A percentile compares a stretch with the other conserved stretches of the same genome.
phyloP scores from a whole-genome alignment of 1,139 yeast genomes.

The Meyerozyma smithsonii region DNA sequence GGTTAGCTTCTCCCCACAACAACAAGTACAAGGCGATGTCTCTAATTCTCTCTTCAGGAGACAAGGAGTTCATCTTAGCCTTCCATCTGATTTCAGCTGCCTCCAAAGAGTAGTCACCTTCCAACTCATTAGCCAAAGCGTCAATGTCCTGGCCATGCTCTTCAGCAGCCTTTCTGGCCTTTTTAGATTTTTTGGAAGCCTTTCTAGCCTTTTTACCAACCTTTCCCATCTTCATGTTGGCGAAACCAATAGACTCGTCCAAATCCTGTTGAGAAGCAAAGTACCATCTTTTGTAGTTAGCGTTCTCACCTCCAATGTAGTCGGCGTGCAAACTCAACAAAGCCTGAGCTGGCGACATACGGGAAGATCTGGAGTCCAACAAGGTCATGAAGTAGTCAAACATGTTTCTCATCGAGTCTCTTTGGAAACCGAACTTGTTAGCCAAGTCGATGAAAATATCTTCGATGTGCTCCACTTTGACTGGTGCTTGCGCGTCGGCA shows the following conservation, averaged over 20 bases:
- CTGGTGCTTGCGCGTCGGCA: slow-evolving; percentile 49
- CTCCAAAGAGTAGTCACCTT: slow-evolving; percentile 71
- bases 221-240: slow-evolving; percentile 71
- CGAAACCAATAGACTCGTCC: slow-evolving; percentile 35
- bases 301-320: slow-evolving; percentile 49
- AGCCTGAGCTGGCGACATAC: slow-evolving; percentile 97
- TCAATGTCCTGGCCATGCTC: slow-evolving; percentile 44
- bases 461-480: slow-evolving; percentile 83
- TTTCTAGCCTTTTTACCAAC: slow-evolving; percentile 50
- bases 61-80: slow-evolving; percentile 43
- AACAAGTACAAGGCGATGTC: slow-evolving; percentile 86
- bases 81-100: slow-evolving; percentile 51
- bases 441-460: slow-evolving; percentile 87
- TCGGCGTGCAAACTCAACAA: slow-evolving; percentile 90
- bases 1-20: slow-evolving; percentile 99
- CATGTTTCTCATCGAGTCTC: slow-evolving; percentile 96
- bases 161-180: slow-evolving; percentile 56
- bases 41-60: slow-evolving; percentile 73
- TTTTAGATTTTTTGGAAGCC: slow-evolving; percentile 55
- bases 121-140: slow-evolving; percentile 69
- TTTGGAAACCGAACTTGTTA: slow-evolving; percentile 93
- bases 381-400: slow-evolving; percentile 92
- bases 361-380: slow-evolving; percentile 90
- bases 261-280: slow-evolving; percentile 27
- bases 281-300: slow-evolving; percentile 26